These are phyloP conservation scores for Mycena indigotica DNA, from an alignment of 768 basidiomycete genomes.

Conservation along the genomic window DNA sequence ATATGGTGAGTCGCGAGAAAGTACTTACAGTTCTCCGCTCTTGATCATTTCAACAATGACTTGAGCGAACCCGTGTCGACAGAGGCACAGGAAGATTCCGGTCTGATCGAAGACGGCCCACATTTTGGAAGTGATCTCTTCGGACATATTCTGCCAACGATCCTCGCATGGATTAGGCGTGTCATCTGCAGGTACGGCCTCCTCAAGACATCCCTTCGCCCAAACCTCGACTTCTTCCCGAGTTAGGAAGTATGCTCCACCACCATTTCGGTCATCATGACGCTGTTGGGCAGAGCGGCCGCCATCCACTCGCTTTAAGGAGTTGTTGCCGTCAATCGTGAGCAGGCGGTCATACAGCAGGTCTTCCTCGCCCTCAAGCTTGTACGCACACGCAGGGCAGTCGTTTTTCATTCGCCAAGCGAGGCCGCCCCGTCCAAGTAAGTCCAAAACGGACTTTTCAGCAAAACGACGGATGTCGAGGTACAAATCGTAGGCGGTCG, in stretches of 20 bases:
- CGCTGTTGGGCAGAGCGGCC: constrained; percentile 9
- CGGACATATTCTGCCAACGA: constrained; percentile 21
- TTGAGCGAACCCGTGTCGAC: too few relatives aligned
- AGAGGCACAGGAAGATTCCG: constrained; percentile 30
- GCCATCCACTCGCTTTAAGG: constrained; percentile 22
- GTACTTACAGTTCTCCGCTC: constrained; percentile 42
- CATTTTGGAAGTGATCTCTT: constrained; percentile 7
- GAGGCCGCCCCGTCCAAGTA: constrained; percentile 22
- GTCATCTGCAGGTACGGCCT: neutral
- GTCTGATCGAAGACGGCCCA: constrained; percentile 23
- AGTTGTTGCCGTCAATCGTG: constrained; percentile 31
- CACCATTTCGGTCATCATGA: constrained; percentile 4
- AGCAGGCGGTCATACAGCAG: constrained; percentile 23
- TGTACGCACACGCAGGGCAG: constrained; percentile 31
- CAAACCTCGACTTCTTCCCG: constrained; percentile 18
- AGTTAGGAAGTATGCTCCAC: constrained; percentile 9
- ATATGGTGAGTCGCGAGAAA: neutral
- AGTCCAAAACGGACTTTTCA: constrained; percentile 6
- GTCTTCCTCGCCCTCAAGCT: constrained; percentile 26
- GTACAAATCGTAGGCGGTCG: constrained; percentile 25
- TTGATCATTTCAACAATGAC: too few relatives aligned
- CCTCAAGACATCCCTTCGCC: constrained; percentile 7
- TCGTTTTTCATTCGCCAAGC: constrained; percentile 27
- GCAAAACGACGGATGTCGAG: constrained; percentile 13
- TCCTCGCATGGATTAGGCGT: constrained; percentile 19